Evolutionary conservation across 2,329 filamentous ascomycete species (phyloP).

Genomic region (Ilyonectria destructans): DNA sequence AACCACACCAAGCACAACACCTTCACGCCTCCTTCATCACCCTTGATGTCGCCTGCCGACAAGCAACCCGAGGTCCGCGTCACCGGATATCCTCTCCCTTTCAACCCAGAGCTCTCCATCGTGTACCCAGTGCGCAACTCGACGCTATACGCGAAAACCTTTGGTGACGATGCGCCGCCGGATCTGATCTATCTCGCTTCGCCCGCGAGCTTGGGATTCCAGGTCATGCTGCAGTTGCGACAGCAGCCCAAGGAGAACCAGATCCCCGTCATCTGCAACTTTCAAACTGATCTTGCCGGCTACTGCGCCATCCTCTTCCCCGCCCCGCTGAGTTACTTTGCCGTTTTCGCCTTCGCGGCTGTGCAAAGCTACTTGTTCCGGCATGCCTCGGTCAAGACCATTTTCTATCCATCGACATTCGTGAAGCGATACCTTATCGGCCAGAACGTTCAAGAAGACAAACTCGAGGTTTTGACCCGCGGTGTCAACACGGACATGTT

Average conservation of each 20-base stretch:
- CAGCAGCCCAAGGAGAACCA: conserved; percentile 70
- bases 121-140: conserved; percentile 79
- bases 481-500: conserved; percentile 78
- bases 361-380: conserved; percentile 80
- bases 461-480: conserved; percentile 74
- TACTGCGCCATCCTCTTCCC: conserved; percentile 82
- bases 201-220: conserved; percentile 79
- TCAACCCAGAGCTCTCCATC: conserved; percentile 80
- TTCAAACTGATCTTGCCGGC: conserved; percentile 80
- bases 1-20: conserved; percentile 70
- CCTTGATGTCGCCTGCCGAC: conserved; percentile 51
- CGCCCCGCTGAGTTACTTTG: conserved; percentile 72
- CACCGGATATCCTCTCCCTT: conserved; percentile 77
- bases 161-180: conserved; percentile 66
- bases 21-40: conserved; percentile 63
- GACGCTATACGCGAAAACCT: conserved; percentile 73
- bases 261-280: conserved; percentile 77
- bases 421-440: conserved; percentile 74
- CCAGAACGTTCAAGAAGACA: conserved; percentile 69
- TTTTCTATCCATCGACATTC: conserved; percentile 79
- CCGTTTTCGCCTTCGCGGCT: conserved; percentile 73
- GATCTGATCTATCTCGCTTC: conserved; percentile 81
- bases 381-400: conserved; percentile 73
- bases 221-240: conserved; percentile 78
- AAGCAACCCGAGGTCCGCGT: conserved; percentile 70